Evolutionary conservation across 805 yeast species (phyloP).

Genomic region (Scheffersomyces lignosus): DNA sequence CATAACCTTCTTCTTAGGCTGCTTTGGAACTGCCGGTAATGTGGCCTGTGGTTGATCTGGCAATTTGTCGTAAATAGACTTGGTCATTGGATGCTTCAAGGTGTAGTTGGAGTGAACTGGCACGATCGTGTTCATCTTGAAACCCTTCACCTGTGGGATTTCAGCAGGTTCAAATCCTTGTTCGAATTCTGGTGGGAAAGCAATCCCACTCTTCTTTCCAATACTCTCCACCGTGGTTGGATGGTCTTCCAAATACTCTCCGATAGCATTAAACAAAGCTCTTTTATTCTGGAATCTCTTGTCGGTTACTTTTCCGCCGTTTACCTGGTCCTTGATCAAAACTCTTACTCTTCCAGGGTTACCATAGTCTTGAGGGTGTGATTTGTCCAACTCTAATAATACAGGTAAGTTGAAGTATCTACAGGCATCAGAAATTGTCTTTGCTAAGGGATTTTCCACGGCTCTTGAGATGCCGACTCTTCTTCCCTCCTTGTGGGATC

Average conservation of each 20-base stretch:
- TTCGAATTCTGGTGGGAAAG: conserved; percentile 62
- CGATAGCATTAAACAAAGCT: conserved; percentile 58
- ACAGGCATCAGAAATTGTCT: conserved; percentile 76
- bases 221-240: conserved; percentile 71
- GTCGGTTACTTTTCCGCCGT: conserved; percentile 37
- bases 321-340: conserved; percentile 48
- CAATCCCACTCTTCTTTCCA: conserved; percentile 48
- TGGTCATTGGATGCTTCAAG: conserved; percentile 82
- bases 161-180: conserved; percentile 54
- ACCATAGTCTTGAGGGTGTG: conserved; percentile 96
- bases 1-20: conserved; percentile 58
- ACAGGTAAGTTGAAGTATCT: conserved; percentile 37
- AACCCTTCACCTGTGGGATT: conserved; percentile 81
- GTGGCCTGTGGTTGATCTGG: conserved; percentile 39
- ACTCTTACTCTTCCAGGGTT: conserved; percentile 96
- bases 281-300: conserved; percentile 51
- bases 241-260: conserved; percentile 58
- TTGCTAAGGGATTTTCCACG: conserved; percentile 85
- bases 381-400: conserved; percentile 73
- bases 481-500: conserved; percentile 81
- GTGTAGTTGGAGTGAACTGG: conserved; percentile 84
- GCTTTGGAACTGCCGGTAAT: conserved; percentile 39
- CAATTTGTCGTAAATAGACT: conserved; percentile 58
- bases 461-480: conserved; percentile 69
- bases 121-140: conserved; percentile 79